A percentile compares a stretch with the other conserved stretches of the same genome.
These are phyloP conservation scores for Balakata baccata DNA, from an alignment of 345 rosid genomes.

Conservation along the genomic window DNA sequence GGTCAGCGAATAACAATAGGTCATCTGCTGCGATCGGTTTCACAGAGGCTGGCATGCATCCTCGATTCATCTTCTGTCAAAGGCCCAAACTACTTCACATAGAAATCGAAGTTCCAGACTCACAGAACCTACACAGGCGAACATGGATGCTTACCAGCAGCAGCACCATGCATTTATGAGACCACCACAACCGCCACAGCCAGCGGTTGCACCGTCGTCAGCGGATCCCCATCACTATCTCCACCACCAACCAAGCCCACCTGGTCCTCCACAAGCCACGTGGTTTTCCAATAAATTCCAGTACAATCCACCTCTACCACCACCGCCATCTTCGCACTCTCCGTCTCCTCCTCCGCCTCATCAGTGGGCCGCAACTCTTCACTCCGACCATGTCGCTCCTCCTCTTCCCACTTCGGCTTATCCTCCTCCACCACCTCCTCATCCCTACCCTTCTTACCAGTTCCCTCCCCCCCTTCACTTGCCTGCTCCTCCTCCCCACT, in stretches of 20 bases:
- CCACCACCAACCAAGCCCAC: constrained; percentile 17
- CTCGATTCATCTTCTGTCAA: no score
- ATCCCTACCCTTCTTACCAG: constrained; percentile 35
- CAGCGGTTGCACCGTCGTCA: constrained; percentile 31
- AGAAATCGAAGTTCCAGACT: not conserved
- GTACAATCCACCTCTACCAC: constrained; percentile 28
- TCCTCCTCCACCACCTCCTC: constrained; percentile 29
- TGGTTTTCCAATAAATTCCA: constrained; percentile 21
- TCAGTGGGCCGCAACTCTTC: constrained; percentile 43
- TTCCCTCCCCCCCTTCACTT: constrained; percentile 38
- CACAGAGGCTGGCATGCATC: no score
- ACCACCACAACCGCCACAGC: constrained; percentile 37
- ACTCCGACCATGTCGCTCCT: constrained; percentile 25
- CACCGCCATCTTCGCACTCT: constrained; percentile 30
- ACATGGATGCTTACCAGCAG: constrained; percentile 60
- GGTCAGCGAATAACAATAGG: no score
- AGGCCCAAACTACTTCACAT: no score
- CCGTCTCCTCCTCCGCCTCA: constrained; percentile 55
- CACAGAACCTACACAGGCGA: not conserved
- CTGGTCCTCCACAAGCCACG: constrained; percentile 21
- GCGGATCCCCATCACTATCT: constrained; percentile 42
- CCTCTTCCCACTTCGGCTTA: constrained; percentile 25
- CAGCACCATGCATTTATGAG: constrained; percentile 49
- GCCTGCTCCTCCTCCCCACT: constrained; percentile 22
- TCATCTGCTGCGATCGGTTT: no score